These are phyloP conservation scores for Claviceps digitariae DNA, from an alignment of 2,329 filamentous ascomycete species.

Conservation along the genomic window DNA sequence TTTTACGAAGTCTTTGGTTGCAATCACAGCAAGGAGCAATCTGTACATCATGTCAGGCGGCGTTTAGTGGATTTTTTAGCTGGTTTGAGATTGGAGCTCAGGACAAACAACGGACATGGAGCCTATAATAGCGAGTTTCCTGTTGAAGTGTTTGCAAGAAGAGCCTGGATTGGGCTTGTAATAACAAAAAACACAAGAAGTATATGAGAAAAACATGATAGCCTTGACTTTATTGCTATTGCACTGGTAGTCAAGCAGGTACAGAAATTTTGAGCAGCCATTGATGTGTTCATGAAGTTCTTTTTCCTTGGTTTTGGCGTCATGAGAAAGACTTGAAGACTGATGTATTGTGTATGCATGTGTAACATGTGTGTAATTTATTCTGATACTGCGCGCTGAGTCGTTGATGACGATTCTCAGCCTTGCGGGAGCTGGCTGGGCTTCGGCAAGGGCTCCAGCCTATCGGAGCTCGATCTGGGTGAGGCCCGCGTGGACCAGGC, in stretches of 20 bases:
- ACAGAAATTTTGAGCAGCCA: background rate
- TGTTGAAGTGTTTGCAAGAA: background rate
- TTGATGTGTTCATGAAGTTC: background rate
- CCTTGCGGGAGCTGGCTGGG: background rate
- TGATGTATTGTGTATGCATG: background rate
- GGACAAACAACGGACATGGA: constrained; percentile 7
- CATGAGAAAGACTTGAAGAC: background rate
- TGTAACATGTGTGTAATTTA: too few relatives aligned
- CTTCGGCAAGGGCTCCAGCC: background rate
- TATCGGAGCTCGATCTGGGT: constrained; percentile 1
- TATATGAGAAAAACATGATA: constrained; percentile 2
- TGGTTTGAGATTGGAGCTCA: constrained; percentile 11
- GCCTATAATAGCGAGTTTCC: background rate
- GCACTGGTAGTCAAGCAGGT: background rate
- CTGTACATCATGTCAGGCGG: constrained; percentile 28
- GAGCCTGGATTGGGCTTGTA: constrained; percentile 1
- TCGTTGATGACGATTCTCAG: background rate
- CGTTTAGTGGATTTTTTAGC: constrained; percentile 19
- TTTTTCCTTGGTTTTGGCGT: background rate
- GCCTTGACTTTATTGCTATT: background rate
- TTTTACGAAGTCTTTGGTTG: background rate
- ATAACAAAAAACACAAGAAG: constrained; percentile 2
- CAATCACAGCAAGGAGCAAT: constrained; percentile 3
- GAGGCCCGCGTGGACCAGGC: too few relatives aligned
- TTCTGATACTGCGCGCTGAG: too few relatives aligned